These are phyloP conservation scores for Blastomyces parvus DNA, from an alignment of 2,329 filamentous ascomycete genomes.

Conservation along the genomic window DNA sequence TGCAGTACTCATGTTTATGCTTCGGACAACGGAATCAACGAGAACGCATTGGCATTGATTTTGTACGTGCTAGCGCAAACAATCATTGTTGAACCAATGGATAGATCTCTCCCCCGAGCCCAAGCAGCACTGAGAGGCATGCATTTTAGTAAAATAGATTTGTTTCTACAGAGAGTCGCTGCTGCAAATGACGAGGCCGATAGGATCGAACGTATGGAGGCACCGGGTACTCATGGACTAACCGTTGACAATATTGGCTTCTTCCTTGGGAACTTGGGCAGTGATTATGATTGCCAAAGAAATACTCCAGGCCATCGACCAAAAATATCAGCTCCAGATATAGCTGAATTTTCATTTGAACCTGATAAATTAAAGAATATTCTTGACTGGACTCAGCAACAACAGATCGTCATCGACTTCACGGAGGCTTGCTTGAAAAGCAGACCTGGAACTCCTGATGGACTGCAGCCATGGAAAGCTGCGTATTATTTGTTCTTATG, in stretches of 20 bases:
- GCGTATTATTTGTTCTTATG: conserved; percentile 5
- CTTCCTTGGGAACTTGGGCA: conserved; percentile 2
- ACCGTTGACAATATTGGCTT: conserved; percentile 2
- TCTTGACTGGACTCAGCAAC: conserved; percentile 5
- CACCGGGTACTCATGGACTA: not conserved
- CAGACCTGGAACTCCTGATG: not conserved
- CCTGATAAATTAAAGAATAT: not conserved
- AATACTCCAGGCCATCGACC: conserved; percentile 3
- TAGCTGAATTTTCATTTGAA: conserved; percentile 5
- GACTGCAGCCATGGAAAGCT: conserved; percentile 6
- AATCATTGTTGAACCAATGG: not conserved
- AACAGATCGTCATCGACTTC: not conserved
- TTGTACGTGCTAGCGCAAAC: conserved; percentile 4
- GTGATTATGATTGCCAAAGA: conserved; percentile 6
- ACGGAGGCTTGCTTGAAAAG: not conserved
- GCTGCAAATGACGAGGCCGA: not conserved
- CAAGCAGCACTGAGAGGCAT: conserved; percentile 4
- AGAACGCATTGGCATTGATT: not conserved
- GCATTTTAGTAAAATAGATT: not conserved
- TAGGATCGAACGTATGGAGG: not conserved
- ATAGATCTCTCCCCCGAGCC: not conserved
- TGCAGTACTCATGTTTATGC: not conserved
- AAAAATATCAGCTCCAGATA: conserved; percentile 3
- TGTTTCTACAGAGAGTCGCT: not conserved
- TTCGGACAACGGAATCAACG: not conserved